These are phyloP conservation scores for Aspergillus heteromorphus DNA, from an alignment of 495 filamentous ascomycete species.

Conservation along the genomic window DNA sequence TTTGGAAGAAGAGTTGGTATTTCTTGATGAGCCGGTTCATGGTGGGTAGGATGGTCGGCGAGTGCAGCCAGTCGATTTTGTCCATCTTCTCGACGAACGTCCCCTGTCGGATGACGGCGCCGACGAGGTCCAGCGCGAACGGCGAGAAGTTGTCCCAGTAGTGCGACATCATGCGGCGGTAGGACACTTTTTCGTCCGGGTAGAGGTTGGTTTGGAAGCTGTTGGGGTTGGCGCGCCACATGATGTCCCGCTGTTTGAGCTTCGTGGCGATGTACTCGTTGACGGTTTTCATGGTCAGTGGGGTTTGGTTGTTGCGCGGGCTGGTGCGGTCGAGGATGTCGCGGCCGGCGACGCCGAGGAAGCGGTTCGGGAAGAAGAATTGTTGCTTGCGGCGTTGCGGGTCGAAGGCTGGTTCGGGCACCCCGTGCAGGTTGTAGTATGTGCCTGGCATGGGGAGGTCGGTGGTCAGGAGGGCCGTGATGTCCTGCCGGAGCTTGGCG, in stretches of 20 bases:
- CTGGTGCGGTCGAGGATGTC: conserved; percentile 30
- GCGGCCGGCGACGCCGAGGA: conserved; percentile 42
- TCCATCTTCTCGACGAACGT: conserved; percentile 81
- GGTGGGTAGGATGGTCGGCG: conserved; percentile 55
- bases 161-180: conserved; percentile 69
- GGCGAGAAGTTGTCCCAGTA: conserved; percentile 73
- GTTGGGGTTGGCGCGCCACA: conserved; percentile 15
- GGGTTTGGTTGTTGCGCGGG: conserved; percentile 1
- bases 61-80: conserved; percentile 71
- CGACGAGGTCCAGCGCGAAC: conserved; percentile 70
- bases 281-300: conserved; percentile 13
- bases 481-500: conserved; percentile 53
- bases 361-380: conserved; percentile 53
- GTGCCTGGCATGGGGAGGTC: conserved; percentile 61
- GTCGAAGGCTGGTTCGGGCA: conserved; percentile 9
- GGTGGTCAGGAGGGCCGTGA: conserved; percentile 34
- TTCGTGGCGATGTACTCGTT: conserved; percentile 14
- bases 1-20: conserved; percentile 62
- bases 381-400: background rate
- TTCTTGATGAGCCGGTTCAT: conserved; percentile 63
- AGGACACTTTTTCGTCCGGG: conserved; percentile 40
- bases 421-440: conserved; percentile 37
- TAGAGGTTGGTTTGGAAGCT: background rate
- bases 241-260: conserved; percentile 7
- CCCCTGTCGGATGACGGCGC: conserved; percentile 75